A percentile compares a stretch with the other conserved stretches of the same genome.
Conservation (phyloP, 257 asterid species). For the Galeopsis tetrahit region DNA sequence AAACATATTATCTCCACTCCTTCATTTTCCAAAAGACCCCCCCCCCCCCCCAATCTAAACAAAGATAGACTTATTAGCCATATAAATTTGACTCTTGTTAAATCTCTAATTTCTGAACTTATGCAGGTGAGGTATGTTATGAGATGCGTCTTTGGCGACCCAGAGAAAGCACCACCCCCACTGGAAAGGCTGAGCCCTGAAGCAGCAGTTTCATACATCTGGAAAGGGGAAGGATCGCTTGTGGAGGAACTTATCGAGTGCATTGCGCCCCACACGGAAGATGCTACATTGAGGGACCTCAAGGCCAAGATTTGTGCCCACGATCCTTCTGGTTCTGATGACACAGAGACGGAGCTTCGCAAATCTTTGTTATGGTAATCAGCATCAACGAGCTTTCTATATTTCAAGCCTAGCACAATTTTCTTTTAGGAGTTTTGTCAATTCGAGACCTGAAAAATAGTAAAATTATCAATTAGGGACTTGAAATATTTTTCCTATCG, state of each 20-base stretch:
- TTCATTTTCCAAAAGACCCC: constrained; percentile 12
- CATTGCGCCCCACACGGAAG: constrained; percentile 88
- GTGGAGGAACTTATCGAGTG: constrained; percentile 85
- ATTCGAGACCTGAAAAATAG: too few species aligned
- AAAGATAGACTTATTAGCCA: neutral
- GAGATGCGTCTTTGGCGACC: constrained; percentile 95
- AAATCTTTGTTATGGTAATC: constrained; percentile 90
- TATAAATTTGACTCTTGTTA: neutral
- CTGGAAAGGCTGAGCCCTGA: constrained; percentile 81
- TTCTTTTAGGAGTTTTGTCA: neutral
- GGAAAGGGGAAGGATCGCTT: constrained; percentile 94
- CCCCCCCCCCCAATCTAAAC: neutral
- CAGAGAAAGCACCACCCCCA: constrained; percentile 95
- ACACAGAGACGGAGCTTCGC: constrained; percentile 60
- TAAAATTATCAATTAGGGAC: too few species aligned
- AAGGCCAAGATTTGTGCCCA: constrained; percentile 75
- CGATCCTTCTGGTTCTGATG: constrained; percentile 82
- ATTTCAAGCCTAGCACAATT: neutral
- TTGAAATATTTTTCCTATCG: too few species aligned
- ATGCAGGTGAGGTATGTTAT: constrained; percentile 93
- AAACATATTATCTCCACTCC: constrained; percentile 17
- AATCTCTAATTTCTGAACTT: constrained; percentile 1
- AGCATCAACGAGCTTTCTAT: constrained; percentile 16
- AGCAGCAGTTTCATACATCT: constrained; percentile 70
- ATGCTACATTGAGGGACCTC: constrained; percentile 64